Evolutionary conservation across 2,329 filamentous ascomycete species (phyloP).

Genomic region (Botrytis elliptica): DNA sequence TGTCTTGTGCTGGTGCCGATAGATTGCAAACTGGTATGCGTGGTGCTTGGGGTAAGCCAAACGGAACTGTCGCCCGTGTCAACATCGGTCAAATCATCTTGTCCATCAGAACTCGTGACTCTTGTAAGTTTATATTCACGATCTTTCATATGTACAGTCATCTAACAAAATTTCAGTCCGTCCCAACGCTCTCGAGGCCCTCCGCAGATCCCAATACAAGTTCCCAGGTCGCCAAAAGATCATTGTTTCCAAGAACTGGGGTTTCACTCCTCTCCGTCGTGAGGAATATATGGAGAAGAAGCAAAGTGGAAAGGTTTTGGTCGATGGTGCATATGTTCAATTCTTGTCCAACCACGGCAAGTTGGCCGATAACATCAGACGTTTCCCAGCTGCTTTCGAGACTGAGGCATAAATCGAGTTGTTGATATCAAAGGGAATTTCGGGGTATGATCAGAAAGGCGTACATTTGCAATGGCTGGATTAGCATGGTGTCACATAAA

Average conservation of each 20-base stretch:
- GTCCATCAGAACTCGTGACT: conserved; percentile 94
- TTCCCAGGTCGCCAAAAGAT: conserved; percentile 99
- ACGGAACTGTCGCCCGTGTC: conserved; percentile 98
- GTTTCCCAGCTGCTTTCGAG: conserved; percentile 90
- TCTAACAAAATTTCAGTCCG: conserved; percentile 60
- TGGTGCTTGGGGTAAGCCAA: conserved; percentile 99
- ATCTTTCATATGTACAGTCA: background rate
- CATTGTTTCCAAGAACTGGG: conserved; percentile 99
- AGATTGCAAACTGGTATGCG: conserved; percentile 99
- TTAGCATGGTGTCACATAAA: conserved; percentile 27
- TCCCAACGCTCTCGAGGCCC: conserved; percentile 91
- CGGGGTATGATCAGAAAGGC: conserved; percentile 30
- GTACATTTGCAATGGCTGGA: conserved; percentile 37
- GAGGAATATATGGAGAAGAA: conserved; percentile 98
- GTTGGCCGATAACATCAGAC: conserved; percentile 82
- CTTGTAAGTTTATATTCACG: conserved; percentile 56
- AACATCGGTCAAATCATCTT: conserved; percentile 99
- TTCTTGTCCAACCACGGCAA: conserved; percentile 94
- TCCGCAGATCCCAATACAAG: conserved; percentile 99
- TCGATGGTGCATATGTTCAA: conserved; percentile 99
- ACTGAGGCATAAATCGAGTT: conserved; percentile 35
- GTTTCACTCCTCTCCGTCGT: conserved; percentile 96
- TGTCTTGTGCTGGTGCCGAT: conserved; percentile 99
- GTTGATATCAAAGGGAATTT: conserved; percentile 16
- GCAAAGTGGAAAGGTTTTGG: conserved; percentile 87